These are phyloP conservation scores for Schwanniomyces pseudopolymorphus DNA, from an alignment of 805 yeast genomes.

Conservation along the genomic window DNA sequence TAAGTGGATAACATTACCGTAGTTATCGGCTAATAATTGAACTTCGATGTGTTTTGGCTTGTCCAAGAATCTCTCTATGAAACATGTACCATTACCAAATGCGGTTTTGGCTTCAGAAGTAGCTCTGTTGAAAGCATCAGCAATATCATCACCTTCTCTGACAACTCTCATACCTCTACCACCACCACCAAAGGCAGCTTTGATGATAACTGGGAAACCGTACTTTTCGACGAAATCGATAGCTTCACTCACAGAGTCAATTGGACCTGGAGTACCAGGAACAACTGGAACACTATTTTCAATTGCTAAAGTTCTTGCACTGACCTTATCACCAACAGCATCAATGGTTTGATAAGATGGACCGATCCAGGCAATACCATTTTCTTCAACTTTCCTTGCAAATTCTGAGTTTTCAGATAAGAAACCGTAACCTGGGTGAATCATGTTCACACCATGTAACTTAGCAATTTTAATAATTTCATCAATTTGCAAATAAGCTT, in stretches of 20 bases:
- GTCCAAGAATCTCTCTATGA: slow-evolving; percentile 92
- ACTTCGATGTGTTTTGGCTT: slow-evolving; percentile 98
- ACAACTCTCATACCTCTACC: slow-evolving; percentile 99
- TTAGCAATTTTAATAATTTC: slow-evolving; percentile 85
- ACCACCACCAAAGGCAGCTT: slow-evolving; percentile 99
- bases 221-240: slow-evolving; percentile 71
- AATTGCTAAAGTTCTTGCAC: slow-evolving; percentile 86
- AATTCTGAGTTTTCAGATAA: slow-evolving; percentile 89
- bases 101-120: slow-evolving; percentile 91
- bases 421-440: slow-evolving; percentile 55
- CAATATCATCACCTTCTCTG: slow-evolving; percentile 90
- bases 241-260: slow-evolving; percentile 78
- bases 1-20: slow-evolving; percentile 92
- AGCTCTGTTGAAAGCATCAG: slow-evolving; percentile 91
- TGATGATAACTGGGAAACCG: slow-evolving; percentile 95
- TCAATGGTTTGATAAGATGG: slow-evolving; percentile 88
- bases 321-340: slow-evolving; percentile 94
- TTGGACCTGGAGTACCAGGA: slow-evolving; percentile 98
- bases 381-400: slow-evolving; percentile 86
- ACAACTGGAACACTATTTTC: slow-evolving; percentile 86
- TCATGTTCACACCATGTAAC: slow-evolving; percentile 36
- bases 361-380: slow-evolving; percentile 95
- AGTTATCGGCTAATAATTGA: slow-evolving; percentile 87
- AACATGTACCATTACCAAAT: slow-evolving; percentile 98
- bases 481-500: slow-evolving; percentile 93